A percentile compares a stretch with the other conserved stretches of the same genome.
Conservation (phyloP, 1,284 basidiomycete species). For the Nidula niveotomentosa region DNA sequence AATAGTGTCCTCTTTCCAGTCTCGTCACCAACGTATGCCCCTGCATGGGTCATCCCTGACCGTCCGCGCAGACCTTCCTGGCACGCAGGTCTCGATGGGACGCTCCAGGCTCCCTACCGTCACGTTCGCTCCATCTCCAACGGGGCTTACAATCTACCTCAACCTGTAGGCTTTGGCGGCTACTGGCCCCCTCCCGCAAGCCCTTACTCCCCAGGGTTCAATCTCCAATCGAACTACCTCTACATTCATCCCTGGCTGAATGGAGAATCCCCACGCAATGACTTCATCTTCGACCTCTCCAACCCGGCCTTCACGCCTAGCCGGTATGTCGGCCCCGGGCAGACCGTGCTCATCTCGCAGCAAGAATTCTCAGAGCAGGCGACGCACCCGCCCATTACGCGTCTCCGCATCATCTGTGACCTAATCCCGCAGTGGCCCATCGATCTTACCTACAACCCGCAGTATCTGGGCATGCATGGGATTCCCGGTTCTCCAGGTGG, state of each 20-base stretch:
- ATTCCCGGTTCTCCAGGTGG: conserved; percentile 5
- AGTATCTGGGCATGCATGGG: conserved; percentile 5
- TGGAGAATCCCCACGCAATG: conserved; percentile 43
- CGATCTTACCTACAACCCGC: conserved; percentile 40
- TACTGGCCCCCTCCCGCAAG: conserved; percentile 5
- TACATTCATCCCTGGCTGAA: conserved; percentile 59
- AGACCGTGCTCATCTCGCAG: conserved; percentile 30
- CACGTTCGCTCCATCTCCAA: conserved; percentile 42
- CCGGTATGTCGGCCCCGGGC: conserved; percentile 34
- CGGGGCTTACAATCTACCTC: conserved; percentile 17
- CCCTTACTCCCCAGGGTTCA: conserved; percentile 7
- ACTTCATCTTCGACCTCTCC: conserved; percentile 58
- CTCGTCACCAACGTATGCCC: conserved; percentile 7
- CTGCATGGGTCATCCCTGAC: conserved; percentile 12
- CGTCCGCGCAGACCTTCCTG: conserved; percentile 36
- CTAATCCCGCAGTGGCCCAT: conserved; percentile 62
- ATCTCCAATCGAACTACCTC: conserved; percentile 23
- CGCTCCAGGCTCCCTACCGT: conserved; percentile 8
- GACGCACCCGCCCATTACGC: conserved; percentile 55
- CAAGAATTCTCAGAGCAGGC: conserved; percentile 52
- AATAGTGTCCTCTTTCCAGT: conserved; percentile 14
- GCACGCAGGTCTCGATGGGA: conserved; percentile 22
- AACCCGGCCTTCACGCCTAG: conserved; percentile 42
- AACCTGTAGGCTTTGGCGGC: conserved; percentile 1
- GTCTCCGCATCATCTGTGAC: conserved; percentile 58